Evolutionary conservation across 1,284 basidiomycete genomes (phyloP), one percentile per base, ranked within the genome.

Genomic region (Melanopsichium pennsylvanicum): DNA sequence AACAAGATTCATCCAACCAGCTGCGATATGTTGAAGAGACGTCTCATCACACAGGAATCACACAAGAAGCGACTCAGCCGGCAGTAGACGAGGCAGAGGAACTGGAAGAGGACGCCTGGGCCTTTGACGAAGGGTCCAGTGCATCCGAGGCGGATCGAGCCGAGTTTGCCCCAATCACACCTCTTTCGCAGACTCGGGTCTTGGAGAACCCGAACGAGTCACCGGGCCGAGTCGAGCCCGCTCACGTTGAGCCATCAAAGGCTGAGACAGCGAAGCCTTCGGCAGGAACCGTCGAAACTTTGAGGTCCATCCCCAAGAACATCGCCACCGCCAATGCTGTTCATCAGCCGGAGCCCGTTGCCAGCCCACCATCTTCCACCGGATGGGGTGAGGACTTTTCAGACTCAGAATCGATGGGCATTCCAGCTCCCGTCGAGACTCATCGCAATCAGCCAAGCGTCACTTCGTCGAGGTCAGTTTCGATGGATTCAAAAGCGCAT

Each of bases 91-190:
- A 36, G 18, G 43, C 29, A n/a, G 35, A 46, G 13, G 64, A 52
- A 29, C 46, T 41, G 15, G 58, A 56, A 7, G 46, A 41, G 21
- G 64, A 68, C 21, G 64, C 52, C 3, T 68, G 64, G 64, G 64
- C n/a, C 6, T 68, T 68, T 15, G 61, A 64, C 16, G 61, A 64
- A 5, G 38, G 41, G 19, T 63, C 60, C 9, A 57, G 49, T 21
- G 39, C 60, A 27, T 57, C 60, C 5, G 60, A 63, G 23, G 40
- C 43, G 3, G 60, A 57, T 25, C 39, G 40, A 34, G 44, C 34
- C 23, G 60, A 63, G 15, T 25, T 45, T 7, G 36, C 54, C 31
- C 15, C 35, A 13, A 39, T 35, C 26, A 25, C 54, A 13, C 29
- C 39, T 37, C 12, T 52, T 34, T 32, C 27, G 3, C 10, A 34